Evolutionary conservation across 2,329 filamentous ascomycete genomes (phyloP).

Genomic region (Trichophyton verrucosum): DNA sequence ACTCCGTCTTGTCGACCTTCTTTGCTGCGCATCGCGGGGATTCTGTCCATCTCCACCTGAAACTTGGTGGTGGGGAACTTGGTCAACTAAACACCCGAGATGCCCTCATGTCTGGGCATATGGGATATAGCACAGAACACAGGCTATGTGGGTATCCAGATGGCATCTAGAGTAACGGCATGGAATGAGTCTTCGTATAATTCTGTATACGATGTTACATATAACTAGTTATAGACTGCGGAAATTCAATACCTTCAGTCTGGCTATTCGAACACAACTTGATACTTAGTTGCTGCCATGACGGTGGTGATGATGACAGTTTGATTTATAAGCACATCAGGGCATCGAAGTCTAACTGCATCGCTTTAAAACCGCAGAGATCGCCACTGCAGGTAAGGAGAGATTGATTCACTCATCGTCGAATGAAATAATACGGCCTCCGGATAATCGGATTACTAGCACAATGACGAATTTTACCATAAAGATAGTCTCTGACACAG

Average conservation of each 20-base stretch:
- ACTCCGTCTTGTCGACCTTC: not conserved
- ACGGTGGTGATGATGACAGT: not conserved
- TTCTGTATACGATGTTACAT: too few species aligned
- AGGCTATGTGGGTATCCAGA: not conserved
- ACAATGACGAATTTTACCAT: conserved; percentile 64
- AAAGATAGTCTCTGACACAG: conserved; percentile 65
- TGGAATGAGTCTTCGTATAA: not conserved
- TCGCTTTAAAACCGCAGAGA: not conserved
- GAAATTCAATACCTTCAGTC: too few species aligned
- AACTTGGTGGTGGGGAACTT: too few species aligned
- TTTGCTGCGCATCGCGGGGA: not conserved
- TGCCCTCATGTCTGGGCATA: not conserved
- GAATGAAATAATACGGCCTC: not conserved
- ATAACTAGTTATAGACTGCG: too few species aligned
- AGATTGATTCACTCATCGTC: not conserved
- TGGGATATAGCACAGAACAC: not conserved
- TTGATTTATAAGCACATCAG: conserved; percentile 1
- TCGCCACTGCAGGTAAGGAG: not conserved
- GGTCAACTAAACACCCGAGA: too few species aligned
- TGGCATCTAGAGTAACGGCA: not conserved
- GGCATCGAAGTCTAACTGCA: too few species aligned
- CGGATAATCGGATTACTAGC: not conserved
- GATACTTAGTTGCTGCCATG: too few species aligned
- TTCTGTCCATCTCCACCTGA: not conserved
- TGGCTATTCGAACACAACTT: too few species aligned